Base-by-base conservation (phyloP, 208 protist species). In the Leishmania guyanensis region DNA sequence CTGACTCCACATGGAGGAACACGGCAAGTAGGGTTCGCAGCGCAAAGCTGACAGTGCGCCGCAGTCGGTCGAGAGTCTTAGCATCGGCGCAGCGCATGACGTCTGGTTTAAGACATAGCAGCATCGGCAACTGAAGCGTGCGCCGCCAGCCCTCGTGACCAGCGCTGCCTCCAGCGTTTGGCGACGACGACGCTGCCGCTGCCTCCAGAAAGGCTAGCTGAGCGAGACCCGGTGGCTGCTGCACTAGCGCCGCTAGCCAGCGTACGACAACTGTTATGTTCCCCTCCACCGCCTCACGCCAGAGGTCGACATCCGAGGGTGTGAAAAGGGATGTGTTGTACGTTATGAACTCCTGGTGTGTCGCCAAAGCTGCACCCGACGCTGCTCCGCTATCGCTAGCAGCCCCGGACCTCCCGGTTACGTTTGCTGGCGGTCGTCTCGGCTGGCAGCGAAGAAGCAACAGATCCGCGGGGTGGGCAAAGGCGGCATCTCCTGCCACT, bases 151-250 rank as follows among this genome's bases (percentile, higher is more conserved):
- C 89, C 56, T 85, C 78, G n/a, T 33, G 64, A n/a, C n/a, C 56
- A 46, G 48, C n/a, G 20, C 29, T 71, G 58, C 68, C 16, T 39
- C 33, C 69, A 80, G 56, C 75, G 26, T n/a, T 1, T 33, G 76
- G 48, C 20, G 75, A 68, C 5, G 68, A 79, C 1, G 82, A 72
- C 10, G 82, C 36, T 9, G 82, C 82, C n/a, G 77, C 73, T 39
- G 82, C 72, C 62, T 91, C 74, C 39, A 97, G 85, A 65, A 90
- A 95, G n/a, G 89, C 88, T 50, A 96, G 85, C 78, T 96, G 94
- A 22, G 88, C 79, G 16, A 96, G 83, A 3, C 94, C 94, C 10
- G 93, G 91, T 22, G 94, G 87, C 72, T 86, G 89, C 26, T 81
- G 77, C 56, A 90, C 76, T 56, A 97, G 73, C 64, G 79, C 54